Conservation (phyloP, 164 flowering plant genomes). For the Tetracentron sinense region DNA sequence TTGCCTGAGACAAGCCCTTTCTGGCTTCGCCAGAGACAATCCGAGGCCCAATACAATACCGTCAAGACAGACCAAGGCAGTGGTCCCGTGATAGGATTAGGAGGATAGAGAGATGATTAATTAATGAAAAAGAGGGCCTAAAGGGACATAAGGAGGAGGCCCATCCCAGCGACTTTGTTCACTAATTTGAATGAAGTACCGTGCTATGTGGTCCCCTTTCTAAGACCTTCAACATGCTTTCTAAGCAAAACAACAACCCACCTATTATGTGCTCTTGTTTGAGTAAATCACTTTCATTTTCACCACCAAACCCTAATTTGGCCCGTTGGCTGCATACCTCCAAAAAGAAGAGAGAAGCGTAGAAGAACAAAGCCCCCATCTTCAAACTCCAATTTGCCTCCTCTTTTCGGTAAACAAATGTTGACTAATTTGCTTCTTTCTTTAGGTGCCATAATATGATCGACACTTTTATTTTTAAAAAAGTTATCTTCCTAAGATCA, state of each 20-base stretch:
- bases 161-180: not conserved
- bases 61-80: not conserved
- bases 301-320: slow-evolving; percentile 1
- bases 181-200: slow-evolving; percentile 1
- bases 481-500: not conserved
- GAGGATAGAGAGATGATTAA: not conserved
- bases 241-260: not conserved
- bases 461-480: not conserved
- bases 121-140: not conserved
- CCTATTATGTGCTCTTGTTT: not conserved
- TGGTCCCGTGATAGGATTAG: too few relatives aligned
- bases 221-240: not conserved
- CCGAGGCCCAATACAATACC: too few relatives aligned
- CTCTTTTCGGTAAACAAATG: not conserved
- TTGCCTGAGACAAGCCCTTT: not conserved
- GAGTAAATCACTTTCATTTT: not conserved
- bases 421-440: not conserved
- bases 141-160: not conserved
- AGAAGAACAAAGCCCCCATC: not conserved
- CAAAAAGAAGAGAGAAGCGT: not conserved
- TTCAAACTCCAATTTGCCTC: not conserved
- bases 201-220: not conserved
- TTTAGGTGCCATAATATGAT: not conserved
- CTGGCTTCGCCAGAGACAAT: not conserved
- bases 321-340: not conserved